These are phyloP conservation scores for Amyloporia xantha DNA, from an alignment of 768 basidiomycete genomes.

Conservation along the genomic window DNA sequence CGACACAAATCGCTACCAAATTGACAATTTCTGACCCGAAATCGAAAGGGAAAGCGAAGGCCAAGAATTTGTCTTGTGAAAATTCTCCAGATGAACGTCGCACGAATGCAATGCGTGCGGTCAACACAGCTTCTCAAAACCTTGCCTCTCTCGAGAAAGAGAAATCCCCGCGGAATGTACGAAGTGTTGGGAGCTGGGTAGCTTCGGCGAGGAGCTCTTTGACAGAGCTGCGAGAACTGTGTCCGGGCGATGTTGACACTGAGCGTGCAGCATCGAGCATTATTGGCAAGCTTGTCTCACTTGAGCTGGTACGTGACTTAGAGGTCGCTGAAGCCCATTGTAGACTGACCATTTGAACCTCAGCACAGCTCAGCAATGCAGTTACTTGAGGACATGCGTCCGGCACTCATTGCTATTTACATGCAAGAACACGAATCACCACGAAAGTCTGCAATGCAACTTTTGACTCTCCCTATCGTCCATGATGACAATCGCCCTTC, in stretches of 20 bases:
- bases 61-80: not conserved
- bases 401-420: slow-evolving; percentile 32
- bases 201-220: slow-evolving; percentile 41
- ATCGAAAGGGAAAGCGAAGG: slow-evolving; percentile 13
- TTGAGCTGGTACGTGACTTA: slow-evolving; percentile 59
- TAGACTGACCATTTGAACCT: not conserved
- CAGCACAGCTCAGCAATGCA: slow-evolving; percentile 49
- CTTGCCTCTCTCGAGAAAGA: slow-evolving; percentile 60
- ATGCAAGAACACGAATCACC: not conserved
- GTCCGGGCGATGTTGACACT: slow-evolving; percentile 49
- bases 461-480: slow-evolving; percentile 42
- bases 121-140: slow-evolving; percentile 56
- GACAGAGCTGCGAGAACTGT: slow-evolving; percentile 36
- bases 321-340: not conserved
- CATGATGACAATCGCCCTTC: slow-evolving; percentile 23
- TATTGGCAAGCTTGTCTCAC: slow-evolving; percentile 54
- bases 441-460: slow-evolving; percentile 10
- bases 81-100: slow-evolving; percentile 30
- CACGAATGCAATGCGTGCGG: slow-evolving; percentile 49
- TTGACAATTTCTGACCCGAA: slow-evolving; percentile 20
- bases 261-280: slow-evolving; percentile 70
- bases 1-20: slow-evolving; percentile 19
- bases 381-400: slow-evolving; percentile 41
- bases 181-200: slow-evolving; percentile 28
- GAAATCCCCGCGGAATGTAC: slow-evolving; percentile 24